These are phyloP conservation scores for Phytopythium chamaehyphon DNA, from an alignment of 352 stramenopile genomes.

Conservation along the genomic window DNA sequence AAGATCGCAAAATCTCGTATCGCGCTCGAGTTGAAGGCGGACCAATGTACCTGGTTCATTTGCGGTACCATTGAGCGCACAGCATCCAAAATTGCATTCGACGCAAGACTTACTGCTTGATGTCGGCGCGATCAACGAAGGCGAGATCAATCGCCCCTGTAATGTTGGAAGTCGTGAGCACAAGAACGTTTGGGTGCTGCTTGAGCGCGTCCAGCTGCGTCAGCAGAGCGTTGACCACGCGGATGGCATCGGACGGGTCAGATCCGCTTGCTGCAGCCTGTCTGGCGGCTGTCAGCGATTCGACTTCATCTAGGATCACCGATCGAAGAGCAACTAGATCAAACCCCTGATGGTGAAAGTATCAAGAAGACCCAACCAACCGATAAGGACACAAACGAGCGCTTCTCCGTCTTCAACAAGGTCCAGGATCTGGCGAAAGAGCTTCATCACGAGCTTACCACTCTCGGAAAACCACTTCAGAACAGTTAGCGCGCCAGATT, in stretches of 20 bases:
- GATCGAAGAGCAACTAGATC: constrained; percentile 1
- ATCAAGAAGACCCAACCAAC: constrained; percentile 16
- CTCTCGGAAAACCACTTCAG: constrained; percentile 92
- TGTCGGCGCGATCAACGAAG: constrained; percentile 92
- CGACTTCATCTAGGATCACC: constrained; percentile 78
- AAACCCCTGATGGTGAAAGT: not conserved
- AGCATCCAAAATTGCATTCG: too few relatives aligned
- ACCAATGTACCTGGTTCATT: constrained; percentile 66
- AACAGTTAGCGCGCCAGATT: too few relatives aligned
- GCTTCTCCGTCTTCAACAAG: constrained; percentile 84
- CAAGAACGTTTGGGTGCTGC: constrained; percentile 83
- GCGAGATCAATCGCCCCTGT: constrained; percentile 89
- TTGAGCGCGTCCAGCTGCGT: constrained; percentile 88
- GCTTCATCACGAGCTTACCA: constrained; percentile 90
- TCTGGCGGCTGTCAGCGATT: constrained; percentile 85
- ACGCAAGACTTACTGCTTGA: constrained; percentile 83
- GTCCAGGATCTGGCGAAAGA: constrained; percentile 91
- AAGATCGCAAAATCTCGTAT: constrained; percentile 82
- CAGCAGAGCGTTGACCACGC: constrained; percentile 90
- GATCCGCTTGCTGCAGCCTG: constrained; percentile 59
- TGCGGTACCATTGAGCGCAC: too few relatives aligned
- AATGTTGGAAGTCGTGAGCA: constrained; percentile 94
- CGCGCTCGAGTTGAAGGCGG: constrained; percentile 53
- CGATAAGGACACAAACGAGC: constrained; percentile 91
- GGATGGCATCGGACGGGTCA: constrained; percentile 90